Evolutionary conservation across 1,284 basidiomycete species (phyloP).

Genomic region (Tetrapyrgos nigripes): DNA sequence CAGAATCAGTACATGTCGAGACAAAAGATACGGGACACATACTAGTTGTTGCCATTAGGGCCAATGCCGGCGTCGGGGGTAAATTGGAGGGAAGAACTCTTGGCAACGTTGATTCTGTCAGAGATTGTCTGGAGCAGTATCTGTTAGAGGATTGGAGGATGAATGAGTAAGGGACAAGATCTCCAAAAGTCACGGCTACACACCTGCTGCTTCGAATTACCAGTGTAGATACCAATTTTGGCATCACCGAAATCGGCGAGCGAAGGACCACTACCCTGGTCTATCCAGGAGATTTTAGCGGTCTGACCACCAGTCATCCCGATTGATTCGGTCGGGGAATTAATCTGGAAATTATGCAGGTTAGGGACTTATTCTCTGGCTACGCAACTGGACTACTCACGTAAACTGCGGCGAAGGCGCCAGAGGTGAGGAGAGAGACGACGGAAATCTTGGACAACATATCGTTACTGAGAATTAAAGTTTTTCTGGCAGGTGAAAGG

Average conservation of each 20-base stretch:
- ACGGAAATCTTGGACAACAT: conserved; percentile 35
- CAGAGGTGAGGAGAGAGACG: conserved; percentile 58
- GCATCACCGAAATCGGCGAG: conserved; percentile 66
- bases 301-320: conserved; percentile 62
- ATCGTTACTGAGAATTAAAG: no score
- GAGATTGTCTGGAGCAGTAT: conserved; percentile 71
- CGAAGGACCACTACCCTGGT: conserved; percentile 60
- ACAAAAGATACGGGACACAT: conserved; percentile 28
- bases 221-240: conserved; percentile 73
- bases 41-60: conserved; percentile 67
- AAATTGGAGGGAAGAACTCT: conserved; percentile 56
- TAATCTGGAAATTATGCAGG: conserved; percentile 57
- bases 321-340: conserved; percentile 59
- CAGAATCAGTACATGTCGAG: not conserved
- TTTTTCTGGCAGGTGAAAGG: no score
- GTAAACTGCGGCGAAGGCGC: conserved; percentile 62
- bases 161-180: not conserved
- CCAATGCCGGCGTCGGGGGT: conserved; percentile 69
- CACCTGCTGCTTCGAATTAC: conserved; percentile 69
- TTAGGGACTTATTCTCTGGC: no score
- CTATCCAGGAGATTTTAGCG: conserved; percentile 72
- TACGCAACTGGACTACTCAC: conserved; percentile 45
- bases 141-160: conserved; percentile 36
- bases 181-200: conserved; percentile 10
- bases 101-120: conserved; percentile 65